Conservation (phyloP, 768 basidiomycete species). For the Wakefieldia striispora region DNA sequence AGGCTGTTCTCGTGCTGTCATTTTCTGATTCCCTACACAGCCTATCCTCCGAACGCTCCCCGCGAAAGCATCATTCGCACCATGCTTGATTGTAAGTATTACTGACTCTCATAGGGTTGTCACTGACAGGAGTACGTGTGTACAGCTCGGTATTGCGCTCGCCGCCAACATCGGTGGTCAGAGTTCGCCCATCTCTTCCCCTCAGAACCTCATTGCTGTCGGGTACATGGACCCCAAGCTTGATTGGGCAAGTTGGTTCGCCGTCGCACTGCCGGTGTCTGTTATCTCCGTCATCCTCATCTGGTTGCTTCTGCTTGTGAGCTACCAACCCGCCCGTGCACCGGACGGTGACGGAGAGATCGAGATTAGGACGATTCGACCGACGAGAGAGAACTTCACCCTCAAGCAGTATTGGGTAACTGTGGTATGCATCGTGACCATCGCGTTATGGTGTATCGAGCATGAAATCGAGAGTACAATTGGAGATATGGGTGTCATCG, state of each 20-base stretch:
- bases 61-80: conserved; percentile 80
- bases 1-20: background rate
- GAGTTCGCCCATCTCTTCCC: conserved; percentile 95
- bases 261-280: conserved; percentile 90
- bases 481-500: conserved; percentile 98
- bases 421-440: conserved; percentile 80
- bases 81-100: conserved; percentile 80
- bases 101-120: background rate
- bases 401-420: conserved; percentile 88
- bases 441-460: conserved; percentile 87
- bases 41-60: conserved; percentile 93
- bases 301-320: conserved; percentile 84
- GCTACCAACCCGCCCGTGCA: conserved; percentile 71
- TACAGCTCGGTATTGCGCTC: conserved; percentile 91
- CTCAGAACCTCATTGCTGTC: conserved; percentile 94
- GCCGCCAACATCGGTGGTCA: conserved; percentile 98
- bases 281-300: conserved; percentile 82
- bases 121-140: background rate
- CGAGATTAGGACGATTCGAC: conserved; percentile 80
- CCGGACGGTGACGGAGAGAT: conserved; percentile 76
- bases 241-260: conserved; percentile 93
- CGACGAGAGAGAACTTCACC: conserved; percentile 79
- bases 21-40: conserved; percentile 38
- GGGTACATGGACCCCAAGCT: conserved; percentile 81
- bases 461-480: conserved; percentile 70